phyloP scores from a whole-genome alignment of 2,329 filamentous ascomycete species.

The Sordariomycetes sp. region DNA sequence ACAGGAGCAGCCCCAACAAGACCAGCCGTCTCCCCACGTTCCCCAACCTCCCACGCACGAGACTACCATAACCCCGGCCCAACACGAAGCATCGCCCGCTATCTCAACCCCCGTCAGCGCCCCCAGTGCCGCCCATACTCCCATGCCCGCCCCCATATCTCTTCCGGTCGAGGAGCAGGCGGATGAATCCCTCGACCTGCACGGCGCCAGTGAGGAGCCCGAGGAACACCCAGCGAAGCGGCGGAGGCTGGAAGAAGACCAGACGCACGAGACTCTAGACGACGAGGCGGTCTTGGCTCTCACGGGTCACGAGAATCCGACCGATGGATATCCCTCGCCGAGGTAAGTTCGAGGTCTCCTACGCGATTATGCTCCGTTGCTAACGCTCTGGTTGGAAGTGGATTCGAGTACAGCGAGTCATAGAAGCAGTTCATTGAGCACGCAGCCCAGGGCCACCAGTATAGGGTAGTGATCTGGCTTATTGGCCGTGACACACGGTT shows the following conservation, averaged over 20 bases:
- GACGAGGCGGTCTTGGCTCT: constrained; percentile 35
- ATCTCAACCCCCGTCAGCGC: background rate
- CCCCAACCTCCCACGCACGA: constrained; percentile 5
- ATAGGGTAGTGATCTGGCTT: background rate
- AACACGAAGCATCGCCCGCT: background rate
- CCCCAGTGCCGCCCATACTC: background rate
- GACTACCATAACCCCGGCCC: constrained; percentile 4
- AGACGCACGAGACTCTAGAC: constrained; percentile 21
- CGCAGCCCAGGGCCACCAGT: background rate
- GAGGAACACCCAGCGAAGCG: constrained; percentile 26
- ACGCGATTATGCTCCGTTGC: too few relatives aligned
- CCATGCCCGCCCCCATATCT: background rate
- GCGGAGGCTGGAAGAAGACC: constrained; percentile 20
- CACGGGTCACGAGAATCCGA: constrained; percentile 11
- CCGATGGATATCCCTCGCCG: constrained; percentile 17
- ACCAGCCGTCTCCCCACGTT: constrained; percentile 2
- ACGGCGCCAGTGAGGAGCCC: background rate
- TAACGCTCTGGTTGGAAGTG: constrained; percentile 6
- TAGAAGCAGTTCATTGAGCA: constrained; percentile 11
- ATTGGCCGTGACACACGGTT: background rate
- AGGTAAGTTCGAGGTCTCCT: background rate
- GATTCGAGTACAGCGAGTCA: constrained; percentile 26
- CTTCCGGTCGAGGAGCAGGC: background rate
- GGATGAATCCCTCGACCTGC: constrained; percentile 7
- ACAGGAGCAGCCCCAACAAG: constrained; percentile 4